phyloP scores from a whole-genome alignment of 2,329 filamentous ascomycete genomes.

The Sphaceloma murrayae region DNA sequence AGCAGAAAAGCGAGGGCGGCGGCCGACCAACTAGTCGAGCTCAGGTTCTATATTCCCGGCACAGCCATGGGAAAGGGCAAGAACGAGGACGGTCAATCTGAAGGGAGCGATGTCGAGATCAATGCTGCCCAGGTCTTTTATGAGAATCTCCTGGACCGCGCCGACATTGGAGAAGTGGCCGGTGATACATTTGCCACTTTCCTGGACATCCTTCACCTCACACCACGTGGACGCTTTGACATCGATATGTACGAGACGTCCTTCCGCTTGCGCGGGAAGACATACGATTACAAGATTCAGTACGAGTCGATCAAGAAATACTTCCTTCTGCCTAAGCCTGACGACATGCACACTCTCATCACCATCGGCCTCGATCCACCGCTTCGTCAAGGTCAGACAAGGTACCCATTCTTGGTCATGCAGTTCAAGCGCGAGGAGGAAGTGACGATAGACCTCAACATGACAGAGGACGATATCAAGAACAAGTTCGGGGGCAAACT shows the following conservation, averaged over 20 bases:
- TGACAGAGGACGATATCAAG: conserved; percentile 80
- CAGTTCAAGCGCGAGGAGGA: conserved; percentile 98
- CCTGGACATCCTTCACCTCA: conserved; percentile 91
- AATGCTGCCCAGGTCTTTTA: conserved; percentile 97
- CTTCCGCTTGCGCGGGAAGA: conserved; percentile 94
- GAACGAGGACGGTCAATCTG: conserved; percentile 61
- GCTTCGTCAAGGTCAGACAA: conserved; percentile 89
- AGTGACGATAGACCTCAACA: conserved; percentile 90
- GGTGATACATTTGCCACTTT: conserved; percentile 97
- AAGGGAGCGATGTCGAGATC: conserved; percentile 56
- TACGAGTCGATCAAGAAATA: conserved; percentile 98
- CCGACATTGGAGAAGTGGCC: conserved; percentile 97
- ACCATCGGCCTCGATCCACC: conserved; percentile 91
- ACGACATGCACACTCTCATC: conserved; percentile 91
- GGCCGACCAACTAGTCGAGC: conserved; percentile 89
- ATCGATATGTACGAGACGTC: conserved; percentile 99
- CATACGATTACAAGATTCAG: conserved; percentile 99
- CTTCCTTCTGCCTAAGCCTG: conserved; percentile 96
- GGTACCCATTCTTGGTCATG: conserved; percentile 98
- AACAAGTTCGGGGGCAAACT: conserved; percentile 84
- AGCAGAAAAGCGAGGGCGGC: conserved; percentile 86
- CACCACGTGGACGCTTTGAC: conserved; percentile 96
- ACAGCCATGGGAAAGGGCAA: conserved; percentile 66
- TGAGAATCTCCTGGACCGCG: conserved; percentile 94
- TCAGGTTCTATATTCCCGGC: conserved; percentile 97